Evolutionary conservation across 352 stramenopile genomes (phyloP).

Genomic region (Phytophthora palmivora): DNA sequence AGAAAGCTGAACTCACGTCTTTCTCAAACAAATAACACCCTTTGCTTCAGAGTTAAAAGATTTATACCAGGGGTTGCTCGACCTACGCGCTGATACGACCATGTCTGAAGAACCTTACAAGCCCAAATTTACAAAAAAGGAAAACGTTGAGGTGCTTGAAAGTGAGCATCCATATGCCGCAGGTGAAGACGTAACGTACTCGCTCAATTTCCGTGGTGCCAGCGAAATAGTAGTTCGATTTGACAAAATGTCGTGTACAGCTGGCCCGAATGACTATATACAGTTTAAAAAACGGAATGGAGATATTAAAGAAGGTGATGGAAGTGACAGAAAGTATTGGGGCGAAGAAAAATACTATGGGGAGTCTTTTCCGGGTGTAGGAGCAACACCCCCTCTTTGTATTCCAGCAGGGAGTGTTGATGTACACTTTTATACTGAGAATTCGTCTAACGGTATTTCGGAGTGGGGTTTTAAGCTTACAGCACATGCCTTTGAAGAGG

Average conservation of each 20-base stretch:
- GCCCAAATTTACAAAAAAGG: constrained; percentile 61
- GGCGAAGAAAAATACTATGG: constrained; percentile 82
- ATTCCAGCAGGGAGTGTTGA: constrained; percentile 73
- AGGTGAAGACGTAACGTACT: constrained; percentile 70
- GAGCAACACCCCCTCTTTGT: constrained; percentile 57
- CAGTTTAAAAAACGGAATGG: constrained; percentile 68
- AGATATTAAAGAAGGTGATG: constrained; percentile 17
- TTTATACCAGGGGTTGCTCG: constrained; percentile 39
- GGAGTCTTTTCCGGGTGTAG: constrained; percentile 71
- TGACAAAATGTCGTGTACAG: constrained; percentile 76
- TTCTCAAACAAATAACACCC: constrained; percentile 45
- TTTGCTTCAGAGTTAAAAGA: constrained; percentile 36
- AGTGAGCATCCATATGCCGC: constrained; percentile 75
- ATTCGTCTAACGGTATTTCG: constrained; percentile 39
- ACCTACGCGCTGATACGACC: constrained; percentile 17
- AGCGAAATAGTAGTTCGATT: constrained; percentile 84
- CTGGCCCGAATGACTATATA: constrained; percentile 81
- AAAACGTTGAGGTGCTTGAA: constrained; percentile 80
- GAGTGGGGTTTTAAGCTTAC: constrained; percentile 89
- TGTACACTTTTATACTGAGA: constrained; percentile 78
- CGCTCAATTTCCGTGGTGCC: constrained; percentile 70
- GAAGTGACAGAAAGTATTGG: constrained; percentile 50
- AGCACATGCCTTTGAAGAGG: constrained; percentile 71
- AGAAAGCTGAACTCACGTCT: constrained; percentile 52
- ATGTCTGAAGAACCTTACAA: constrained; percentile 36